These are phyloP conservation scores for Arthrobotrys sinensis DNA, from an alignment of 2,329 filamentous ascomycete species.

Conservation along the genomic window DNA sequence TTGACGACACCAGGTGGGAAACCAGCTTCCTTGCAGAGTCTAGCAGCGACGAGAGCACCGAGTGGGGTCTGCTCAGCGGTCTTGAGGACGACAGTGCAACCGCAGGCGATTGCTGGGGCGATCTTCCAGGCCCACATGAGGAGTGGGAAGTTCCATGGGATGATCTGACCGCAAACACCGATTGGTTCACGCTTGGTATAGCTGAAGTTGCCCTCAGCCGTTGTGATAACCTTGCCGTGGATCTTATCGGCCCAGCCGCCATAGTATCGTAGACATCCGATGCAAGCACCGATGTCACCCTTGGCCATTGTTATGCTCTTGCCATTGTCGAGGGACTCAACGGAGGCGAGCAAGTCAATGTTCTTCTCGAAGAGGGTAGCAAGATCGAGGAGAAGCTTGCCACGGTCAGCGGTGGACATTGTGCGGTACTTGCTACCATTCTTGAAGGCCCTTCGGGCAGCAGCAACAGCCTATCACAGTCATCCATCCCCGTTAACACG, in stretches of 20 bases:
- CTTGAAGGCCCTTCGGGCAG: slow-evolving; percentile 88
- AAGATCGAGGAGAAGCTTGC: slow-evolving; percentile 80
- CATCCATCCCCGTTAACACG: neutral
- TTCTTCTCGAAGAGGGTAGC: slow-evolving; percentile 87
- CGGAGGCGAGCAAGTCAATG: slow-evolving; percentile 80
- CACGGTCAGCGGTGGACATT: slow-evolving; percentile 79
- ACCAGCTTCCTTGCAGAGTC: slow-evolving; percentile 80
- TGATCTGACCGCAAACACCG: slow-evolving; percentile 88
- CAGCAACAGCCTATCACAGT: slow-evolving; percentile 76
- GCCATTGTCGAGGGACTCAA: slow-evolving; percentile 91
- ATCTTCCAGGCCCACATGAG: slow-evolving; percentile 84
- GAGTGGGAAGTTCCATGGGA: slow-evolving; percentile 90
- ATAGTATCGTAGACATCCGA: slow-evolving; percentile 85
- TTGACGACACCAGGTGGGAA: slow-evolving; percentile 85
- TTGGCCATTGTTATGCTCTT: slow-evolving; percentile 84
- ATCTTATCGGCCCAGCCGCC: slow-evolving; percentile 95
- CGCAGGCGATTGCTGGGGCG: slow-evolving; percentile 79
- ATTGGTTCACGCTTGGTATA: slow-evolving; percentile 86
- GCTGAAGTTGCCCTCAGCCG: slow-evolving; percentile 82
- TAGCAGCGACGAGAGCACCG: slow-evolving; percentile 77
- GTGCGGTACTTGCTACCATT: slow-evolving; percentile 75
- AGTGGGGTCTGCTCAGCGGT: slow-evolving; percentile 83
- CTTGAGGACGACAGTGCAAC: slow-evolving; percentile 82
- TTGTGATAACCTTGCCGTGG: slow-evolving; percentile 80
- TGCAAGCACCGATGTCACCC: slow-evolving; percentile 79